These are phyloP conservation scores for Bipolaris zeicola DNA, from an alignment of 2,329 filamentous ascomycete species.

Conservation along the genomic window DNA sequence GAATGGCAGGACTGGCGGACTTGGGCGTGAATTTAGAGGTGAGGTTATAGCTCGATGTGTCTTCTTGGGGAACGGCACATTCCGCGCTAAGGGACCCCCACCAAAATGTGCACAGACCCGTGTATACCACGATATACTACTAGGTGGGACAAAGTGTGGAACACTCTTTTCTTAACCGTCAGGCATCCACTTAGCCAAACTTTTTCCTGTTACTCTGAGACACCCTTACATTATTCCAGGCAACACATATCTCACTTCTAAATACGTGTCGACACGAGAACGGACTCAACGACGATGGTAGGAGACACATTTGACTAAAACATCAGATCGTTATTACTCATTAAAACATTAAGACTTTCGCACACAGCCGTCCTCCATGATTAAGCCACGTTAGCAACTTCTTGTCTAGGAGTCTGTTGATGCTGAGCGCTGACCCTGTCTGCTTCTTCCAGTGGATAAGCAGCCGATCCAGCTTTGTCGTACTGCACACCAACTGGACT, in stretches of 20 bases:
- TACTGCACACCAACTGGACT: conserved; percentile 30
- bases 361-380: background rate
- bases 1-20: conserved; percentile 20
- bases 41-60: conserved; percentile 43
- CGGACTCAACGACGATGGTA: background rate
- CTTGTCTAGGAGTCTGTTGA: conserved; percentile 11
- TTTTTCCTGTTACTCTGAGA: background rate
- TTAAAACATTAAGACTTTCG: background rate
- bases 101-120: conserved; percentile 27
- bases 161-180: conserved; percentile 1
- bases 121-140: conserved; percentile 7
- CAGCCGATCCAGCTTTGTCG: conserved; percentile 34
- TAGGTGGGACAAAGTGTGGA: conserved; percentile 6
- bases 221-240: background rate
- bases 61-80: conserved; percentile 42
- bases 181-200: conserved; percentile 20
- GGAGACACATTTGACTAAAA: conserved; percentile 1
- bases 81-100: conserved; percentile 35
- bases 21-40: conserved; percentile 29
- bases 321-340: conserved; percentile 27
- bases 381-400: conserved; percentile 18
- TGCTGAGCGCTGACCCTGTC: conserved; percentile 34
- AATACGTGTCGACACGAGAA: background rate
- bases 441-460: conserved; percentile 39
- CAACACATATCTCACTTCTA: background rate